Base-by-base conservation (phyloP, 2,329 filamentous ascomycete species). In the Nemania diffusa region DNA sequence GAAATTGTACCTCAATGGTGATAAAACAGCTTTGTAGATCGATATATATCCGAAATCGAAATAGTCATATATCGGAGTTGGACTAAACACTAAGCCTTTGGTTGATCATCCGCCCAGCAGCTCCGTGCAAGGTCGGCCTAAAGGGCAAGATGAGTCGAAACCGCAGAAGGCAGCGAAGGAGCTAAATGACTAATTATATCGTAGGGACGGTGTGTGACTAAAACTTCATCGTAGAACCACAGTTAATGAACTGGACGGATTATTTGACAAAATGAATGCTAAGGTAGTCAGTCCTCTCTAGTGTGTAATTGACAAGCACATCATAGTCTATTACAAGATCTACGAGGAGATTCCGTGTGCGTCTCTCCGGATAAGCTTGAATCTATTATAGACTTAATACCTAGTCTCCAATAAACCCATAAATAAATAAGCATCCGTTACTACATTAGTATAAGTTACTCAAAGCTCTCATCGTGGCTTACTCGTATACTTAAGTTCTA, bases 1-100 rank as follows among this genome's bases (percentile, higher is more conserved):
- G 34, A 73, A 72, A 57, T 69, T 72, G 15, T 75, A 72, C 48
- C 52, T 52, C 15, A 58, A 67, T 1, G 57, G 42, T 3, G 68
- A 66, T 6, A 37, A 58, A 24, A 62, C 61, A 5, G 48, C 57
- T 24, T 65, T 71, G 29, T 48, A 13, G 20, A 48, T 71, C 13
- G 64, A 71, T 32, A 65, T 69, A 27, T 73, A 73, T 40, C 56
- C 32, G 15, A 57, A 46, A 20, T 46, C 53, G 11, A 44, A 29
- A 42, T 67, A 62, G 62, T 40, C 48, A 2, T 59, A 46, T 37
- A 40, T 55, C 5, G 56, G 55, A 40, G 48, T 59, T 37, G 62
- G 56, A 29, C 34, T 48, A 24, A 17, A 5, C 26, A 27, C 59
- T 27, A 48, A 64, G 48, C 53, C 48, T 13, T 37, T 58, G 17